These are phyloP conservation scores for Dothideomycetidae sp. DNA, from an alignment of 2,329 filamentous ascomycete genomes.

Conservation along the genomic window DNA sequence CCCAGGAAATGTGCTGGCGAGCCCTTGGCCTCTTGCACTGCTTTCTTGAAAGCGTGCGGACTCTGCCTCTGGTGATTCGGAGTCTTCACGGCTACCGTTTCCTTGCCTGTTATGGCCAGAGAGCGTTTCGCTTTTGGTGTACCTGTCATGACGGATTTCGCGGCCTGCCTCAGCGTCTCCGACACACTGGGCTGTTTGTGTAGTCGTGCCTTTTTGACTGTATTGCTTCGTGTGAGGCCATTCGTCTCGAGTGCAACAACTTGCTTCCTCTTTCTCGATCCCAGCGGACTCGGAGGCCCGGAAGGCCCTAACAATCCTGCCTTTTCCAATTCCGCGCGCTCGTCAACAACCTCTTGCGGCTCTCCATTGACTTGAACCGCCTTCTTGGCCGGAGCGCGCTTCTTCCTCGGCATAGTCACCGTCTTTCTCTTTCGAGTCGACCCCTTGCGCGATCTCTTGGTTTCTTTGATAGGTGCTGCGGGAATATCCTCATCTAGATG, in stretches of 20 bases:
- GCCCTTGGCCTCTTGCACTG: no score
- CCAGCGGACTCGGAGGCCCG: not conserved
- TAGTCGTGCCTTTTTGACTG: no score
- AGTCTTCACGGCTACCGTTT: not conserved
- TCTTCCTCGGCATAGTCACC: constrained; percentile 3
- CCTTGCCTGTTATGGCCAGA: no score
- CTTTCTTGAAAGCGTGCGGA: no score
- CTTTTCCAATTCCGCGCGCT: not conserved
- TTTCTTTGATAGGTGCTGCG: not conserved
- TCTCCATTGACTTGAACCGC: not conserved
- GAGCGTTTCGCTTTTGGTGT: no score
- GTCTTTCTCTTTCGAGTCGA: constrained; percentile 3
- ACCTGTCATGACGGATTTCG: no score
- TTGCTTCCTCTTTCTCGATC: not conserved
- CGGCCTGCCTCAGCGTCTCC: no score
- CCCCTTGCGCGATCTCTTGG: constrained; percentile 3
- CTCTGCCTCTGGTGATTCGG: no score
- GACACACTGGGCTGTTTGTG: no score
- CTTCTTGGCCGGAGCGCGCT: not conserved
- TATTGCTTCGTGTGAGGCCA: no score
- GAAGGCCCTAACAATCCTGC: not conserved
- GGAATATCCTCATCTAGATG: constrained; percentile 6
- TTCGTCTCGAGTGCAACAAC: no score
- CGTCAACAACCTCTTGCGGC: not conserved
- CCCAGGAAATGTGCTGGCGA: not conserved